Evolutionary conservation across 129 eudicot species (phyloP), one percentile per base, ranked within the genome.

Genomic region (Flaveria sonorensis): DNA sequence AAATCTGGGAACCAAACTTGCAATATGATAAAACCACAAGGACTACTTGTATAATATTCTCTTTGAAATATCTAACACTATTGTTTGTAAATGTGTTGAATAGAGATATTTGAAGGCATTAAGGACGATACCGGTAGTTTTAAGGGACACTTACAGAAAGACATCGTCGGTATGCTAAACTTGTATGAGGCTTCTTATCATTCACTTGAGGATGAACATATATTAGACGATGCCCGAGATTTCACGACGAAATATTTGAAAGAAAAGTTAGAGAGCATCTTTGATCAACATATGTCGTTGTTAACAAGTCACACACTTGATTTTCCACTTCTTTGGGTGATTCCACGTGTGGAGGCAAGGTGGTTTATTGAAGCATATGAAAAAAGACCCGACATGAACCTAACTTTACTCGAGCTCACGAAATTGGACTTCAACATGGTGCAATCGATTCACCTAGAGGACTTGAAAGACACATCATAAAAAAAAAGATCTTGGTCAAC

Each of bases 101-200:
- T 21, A 79, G 83, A 71, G 13, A 79, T 79, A 61, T 71, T 79
- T 23, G 1, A 4, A 40, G 30, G 71, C 43, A 14, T 61, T 7
- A 71, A 71, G 10, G 73, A 79, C 5, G 30, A 16, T 63, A 61
- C 12, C 0, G 45, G 45, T 61, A 50, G 50, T 15, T 12, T 20
- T 13, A 62, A 71, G 19, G 45, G 26, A 15, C 26, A 53, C 16
- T 1, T 21, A 40, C 48, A 65, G 0, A 18, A 52, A n/a, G 77
- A 79, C 61, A 62, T 62, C 10, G 28, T 79, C 7, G 65, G 67
- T 6, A 61, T 71, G 72, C 3, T 79, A 26, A 79, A 79, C 71
- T 62, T 79, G 53, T 79, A 79, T 15, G 83, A 79, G 18, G 83
- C 83, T 32, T 61, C 78, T 32, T 79, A 71, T 71, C 67, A 30